Evolutionary conservation across 2,329 filamentous ascomycete genomes (phyloP).

Genomic region (Phaeosphaeriaceae sp.): DNA sequence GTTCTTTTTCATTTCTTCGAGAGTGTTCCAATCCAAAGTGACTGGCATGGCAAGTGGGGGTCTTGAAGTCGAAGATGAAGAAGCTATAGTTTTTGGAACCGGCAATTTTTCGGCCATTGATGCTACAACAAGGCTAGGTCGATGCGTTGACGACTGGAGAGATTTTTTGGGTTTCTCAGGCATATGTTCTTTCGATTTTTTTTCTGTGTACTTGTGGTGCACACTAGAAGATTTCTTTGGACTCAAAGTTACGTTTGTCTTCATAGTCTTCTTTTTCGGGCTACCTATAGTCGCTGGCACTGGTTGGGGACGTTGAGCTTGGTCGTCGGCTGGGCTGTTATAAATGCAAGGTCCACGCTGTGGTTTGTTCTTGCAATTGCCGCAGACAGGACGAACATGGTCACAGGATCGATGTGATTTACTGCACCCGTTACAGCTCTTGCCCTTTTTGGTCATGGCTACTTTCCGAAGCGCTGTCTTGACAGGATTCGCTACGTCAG

Average conservation of each 20-base stretch:
- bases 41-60: background rate
- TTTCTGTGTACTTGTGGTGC: too few species aligned
- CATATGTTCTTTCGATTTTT: too few species aligned
- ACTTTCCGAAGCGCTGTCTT: conserved; percentile 9
- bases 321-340: background rate
- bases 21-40: background rate
- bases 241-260: background rate
- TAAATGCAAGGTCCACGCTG: conserved; percentile 4
- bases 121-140: too few species aligned
- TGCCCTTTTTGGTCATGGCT: background rate
- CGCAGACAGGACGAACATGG: background rate
- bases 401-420: background rate
- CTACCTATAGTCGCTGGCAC: background rate
- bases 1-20: background rate
- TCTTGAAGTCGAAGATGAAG: background rate
- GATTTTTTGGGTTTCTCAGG: too few species aligned
- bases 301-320: background rate
- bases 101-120: background rate
- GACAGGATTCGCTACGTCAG: conserved; percentile 4
- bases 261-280: background rate
- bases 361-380: conserved; percentile 5
- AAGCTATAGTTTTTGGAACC: background rate
- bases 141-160: too few species aligned
- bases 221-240: background rate
- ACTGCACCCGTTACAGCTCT: conserved; percentile 1